Evolutionary conservation across 2,329 filamentous ascomycete species (phyloP).

Genomic region (Thelonectria rubi): DNA sequence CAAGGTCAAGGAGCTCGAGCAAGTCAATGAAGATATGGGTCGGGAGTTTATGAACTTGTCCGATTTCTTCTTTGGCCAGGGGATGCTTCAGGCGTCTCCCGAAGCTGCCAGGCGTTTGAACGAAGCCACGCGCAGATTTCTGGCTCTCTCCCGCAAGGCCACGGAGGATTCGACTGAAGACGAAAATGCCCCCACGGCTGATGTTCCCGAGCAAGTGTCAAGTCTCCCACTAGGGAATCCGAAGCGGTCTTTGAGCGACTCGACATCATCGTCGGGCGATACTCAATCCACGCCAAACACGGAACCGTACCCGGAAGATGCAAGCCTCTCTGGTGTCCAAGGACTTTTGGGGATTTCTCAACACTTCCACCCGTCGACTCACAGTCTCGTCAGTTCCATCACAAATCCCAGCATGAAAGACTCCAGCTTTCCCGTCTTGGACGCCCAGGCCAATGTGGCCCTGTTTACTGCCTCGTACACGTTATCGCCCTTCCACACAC

Average conservation of each 20-base stretch:
- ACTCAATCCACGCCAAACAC: constrained; percentile 12
- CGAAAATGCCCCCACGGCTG: constrained; percentile 16
- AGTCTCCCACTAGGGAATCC: neutral
- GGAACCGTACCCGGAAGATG: constrained; percentile 9
- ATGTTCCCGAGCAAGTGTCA: neutral
- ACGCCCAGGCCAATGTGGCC: constrained; percentile 32
- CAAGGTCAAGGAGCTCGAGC: constrained; percentile 74
- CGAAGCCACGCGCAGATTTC: constrained; percentile 65
- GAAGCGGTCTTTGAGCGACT: constrained; percentile 9
- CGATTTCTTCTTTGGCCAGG: constrained; percentile 65
- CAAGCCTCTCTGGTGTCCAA: constrained; percentile 12
- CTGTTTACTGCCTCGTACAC: constrained; percentile 25
- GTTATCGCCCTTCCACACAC: constrained; percentile 45
- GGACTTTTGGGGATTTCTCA: constrained; percentile 3
- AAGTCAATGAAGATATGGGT: constrained; percentile 77
- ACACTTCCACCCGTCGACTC: constrained; percentile 7
- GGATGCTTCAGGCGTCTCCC: constrained; percentile 65
- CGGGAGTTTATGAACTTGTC: constrained; percentile 74
- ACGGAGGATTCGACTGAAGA: constrained; percentile 43
- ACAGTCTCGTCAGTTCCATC: constrained; percentile 57
- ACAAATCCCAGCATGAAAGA: constrained; percentile 62
- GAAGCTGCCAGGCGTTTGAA: constrained; percentile 67
- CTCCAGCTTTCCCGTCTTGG: constrained; percentile 60
- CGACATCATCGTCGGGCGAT: constrained; percentile 11
- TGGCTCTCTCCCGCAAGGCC: constrained; percentile 60